Evolutionary conservation across 805 yeast species (phyloP).

Genomic region (Nakazawaea wyomingensis): DNA sequence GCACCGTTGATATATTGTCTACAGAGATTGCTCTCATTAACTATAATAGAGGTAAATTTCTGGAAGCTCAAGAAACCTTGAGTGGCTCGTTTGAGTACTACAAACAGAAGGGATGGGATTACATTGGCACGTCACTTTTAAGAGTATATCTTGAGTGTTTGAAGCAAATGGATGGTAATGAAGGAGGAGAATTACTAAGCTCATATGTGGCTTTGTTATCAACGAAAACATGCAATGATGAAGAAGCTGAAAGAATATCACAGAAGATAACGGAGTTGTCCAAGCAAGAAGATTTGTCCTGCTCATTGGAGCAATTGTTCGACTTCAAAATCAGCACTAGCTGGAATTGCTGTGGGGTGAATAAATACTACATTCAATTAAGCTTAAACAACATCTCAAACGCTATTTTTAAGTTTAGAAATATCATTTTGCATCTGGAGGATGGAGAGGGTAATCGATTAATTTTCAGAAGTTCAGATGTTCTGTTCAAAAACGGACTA

Average conservation of each 20-base stretch:
- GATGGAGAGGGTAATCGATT: conserved; percentile 10
- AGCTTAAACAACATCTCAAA: conserved; percentile 25
- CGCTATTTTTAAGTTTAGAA: conserved; percentile 14
- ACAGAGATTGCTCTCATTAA: conserved; percentile 75
- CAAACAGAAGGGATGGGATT: conserved; percentile 67
- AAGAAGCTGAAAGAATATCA: conserved; percentile 17
- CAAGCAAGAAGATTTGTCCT: conserved; percentile 14
- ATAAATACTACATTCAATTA: conserved; percentile 33
- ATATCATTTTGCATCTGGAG: conserved; percentile 13
- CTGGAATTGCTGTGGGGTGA: conserved; percentile 29
- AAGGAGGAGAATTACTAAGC: conserved; percentile 24
- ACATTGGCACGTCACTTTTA: conserved; percentile 60
- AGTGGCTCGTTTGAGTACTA: conserved; percentile 67
- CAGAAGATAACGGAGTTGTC: conserved; percentile 15
- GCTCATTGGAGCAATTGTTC: conserved; percentile 33
- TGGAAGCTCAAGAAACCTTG: conserved; percentile 57
- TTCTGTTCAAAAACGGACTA: conserved; percentile 9
- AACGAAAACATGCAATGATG: conserved; percentile 15
- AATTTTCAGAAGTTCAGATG: conserved; percentile 11
- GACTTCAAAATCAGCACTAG: conserved; percentile 29
- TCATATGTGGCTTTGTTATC: conserved; percentile 38
- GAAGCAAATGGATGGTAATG: conserved; percentile 28
- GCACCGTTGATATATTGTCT: conserved; percentile 68
- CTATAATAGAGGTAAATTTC: conserved; percentile 50
- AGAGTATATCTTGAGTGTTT: conserved; percentile 68